Evolutionary conservation across 225 moss, liverwort and hornwort genomes (phyloP), one percentile per base, ranked within the genome.

Genomic region (Asterella californica): DNA sequence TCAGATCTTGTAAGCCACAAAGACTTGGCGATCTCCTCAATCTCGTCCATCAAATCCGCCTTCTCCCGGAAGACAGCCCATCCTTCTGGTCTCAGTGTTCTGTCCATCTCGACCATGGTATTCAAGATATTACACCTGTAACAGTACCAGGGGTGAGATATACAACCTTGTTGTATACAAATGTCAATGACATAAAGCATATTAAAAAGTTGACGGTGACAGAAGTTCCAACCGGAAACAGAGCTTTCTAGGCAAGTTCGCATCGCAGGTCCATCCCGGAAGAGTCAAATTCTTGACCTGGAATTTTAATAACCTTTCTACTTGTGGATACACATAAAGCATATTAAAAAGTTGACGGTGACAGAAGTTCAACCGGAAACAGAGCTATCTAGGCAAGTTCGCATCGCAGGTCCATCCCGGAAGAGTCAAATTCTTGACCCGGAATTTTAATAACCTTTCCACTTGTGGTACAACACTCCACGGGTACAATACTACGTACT

Each of bases 11-110:
- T n/a, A n/a, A n/a, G n/a, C n/a, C n/a, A n/a, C 52, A 96, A 74
- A 8, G 96, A 93, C 48, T 79, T 91, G 18, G 81, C 57, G 8
- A 80, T 85, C 57, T 84, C 88, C 37, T 91, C 72, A 12, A 94
- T 78, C 46, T 87, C 87, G 50, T 47, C 80, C n/a, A 92, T 79
- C 60, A 91, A 77, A 49, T 83, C 81, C 60, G 70, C 83, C 54
- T 84, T 86, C 70, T 95, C 93, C 30, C 93, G 88, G 81, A 95
- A 93, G 72, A 95, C 87, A 22, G 86, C 88, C 93, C 93, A 93
- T 14, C 93, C 91, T 78, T 86, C 80, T 30, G 93, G 91, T 81
- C 93, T 85, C 84, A 95, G 80, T 27, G 91, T 91, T 67, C 95
- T 87, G 67, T 95, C 93, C 84, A 95, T 90, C 85, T 95, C 95